Evolutionary conservation across 2,329 filamentous ascomycete genomes (phyloP).

Genomic region (Fusarium sarcochroum): DNA sequence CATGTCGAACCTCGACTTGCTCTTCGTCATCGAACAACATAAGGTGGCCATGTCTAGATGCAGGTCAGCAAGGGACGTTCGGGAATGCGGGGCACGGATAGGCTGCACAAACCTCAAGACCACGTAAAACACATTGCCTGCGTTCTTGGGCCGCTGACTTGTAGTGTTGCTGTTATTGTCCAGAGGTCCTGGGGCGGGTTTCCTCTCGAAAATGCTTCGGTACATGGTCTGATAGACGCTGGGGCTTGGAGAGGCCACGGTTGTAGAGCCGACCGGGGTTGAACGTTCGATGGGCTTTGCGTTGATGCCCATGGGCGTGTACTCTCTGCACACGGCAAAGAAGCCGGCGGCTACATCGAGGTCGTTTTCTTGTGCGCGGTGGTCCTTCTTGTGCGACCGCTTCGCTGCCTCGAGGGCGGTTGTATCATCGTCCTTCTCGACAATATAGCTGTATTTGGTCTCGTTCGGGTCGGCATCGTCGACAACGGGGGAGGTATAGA

Average conservation of each 20-base stretch:
- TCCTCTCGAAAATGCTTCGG: conserved; percentile 92
- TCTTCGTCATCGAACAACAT: conserved; percentile 98
- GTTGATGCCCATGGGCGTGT: conserved; percentile 91
- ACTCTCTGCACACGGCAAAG: conserved; percentile 95
- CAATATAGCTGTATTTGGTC: conserved; percentile 57
- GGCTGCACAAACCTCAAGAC: conserved; percentile 73
- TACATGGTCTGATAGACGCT: conserved; percentile 99
- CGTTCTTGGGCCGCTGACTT: conserved; percentile 71
- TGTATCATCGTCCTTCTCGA: conserved; percentile 75
- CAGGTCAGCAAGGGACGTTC: conserved; percentile 15
- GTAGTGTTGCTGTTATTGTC: conserved; percentile 63
- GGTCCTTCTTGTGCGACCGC: conserved; percentile 71
- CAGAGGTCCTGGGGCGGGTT: conserved; percentile 62
- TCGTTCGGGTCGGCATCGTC: conserved; percentile 54
- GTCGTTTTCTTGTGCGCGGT: conserved; percentile 69
- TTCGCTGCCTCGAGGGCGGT: conserved; percentile 73
- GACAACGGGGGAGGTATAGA: conserved; percentile 75
- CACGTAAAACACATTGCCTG: conserved; percentile 93
- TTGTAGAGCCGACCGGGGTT: conserved; percentile 81
- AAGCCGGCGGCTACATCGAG: conserved; percentile 89
- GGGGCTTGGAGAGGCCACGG: conserved; percentile 83
- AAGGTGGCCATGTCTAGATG: conserved; percentile 84
- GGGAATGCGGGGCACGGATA: background rate
- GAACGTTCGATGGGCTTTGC: conserved; percentile 91
- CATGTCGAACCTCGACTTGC: conserved; percentile 95